These are phyloP conservation scores for Leptographium procerum DNA, from an alignment of 2,329 filamentous ascomycete genomes.

Conservation along the genomic window DNA sequence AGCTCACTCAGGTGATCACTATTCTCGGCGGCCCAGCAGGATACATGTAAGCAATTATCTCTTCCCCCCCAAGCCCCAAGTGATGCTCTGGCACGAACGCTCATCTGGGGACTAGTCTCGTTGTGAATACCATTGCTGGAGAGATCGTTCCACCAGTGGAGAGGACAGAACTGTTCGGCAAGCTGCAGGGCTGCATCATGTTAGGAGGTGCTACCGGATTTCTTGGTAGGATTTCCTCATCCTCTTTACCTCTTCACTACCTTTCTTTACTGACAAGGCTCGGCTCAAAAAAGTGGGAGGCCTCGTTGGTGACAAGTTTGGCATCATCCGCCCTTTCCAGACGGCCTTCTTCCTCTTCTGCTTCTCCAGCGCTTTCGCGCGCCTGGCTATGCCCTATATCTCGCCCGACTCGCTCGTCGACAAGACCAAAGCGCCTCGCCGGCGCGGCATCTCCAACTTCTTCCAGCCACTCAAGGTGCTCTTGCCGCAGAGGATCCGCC, in stretches of 20 bases:
- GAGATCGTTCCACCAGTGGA: constrained; percentile 49
- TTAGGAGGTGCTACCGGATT: constrained; percentile 55
- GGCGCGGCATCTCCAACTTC: constrained; percentile 37
- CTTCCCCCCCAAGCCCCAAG: neutral
- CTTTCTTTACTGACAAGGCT: neutral
- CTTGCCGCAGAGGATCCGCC: constrained; percentile 41
- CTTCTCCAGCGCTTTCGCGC: constrained; percentile 29
- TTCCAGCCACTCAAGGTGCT: constrained; percentile 54
- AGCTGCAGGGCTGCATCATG: constrained; percentile 55
- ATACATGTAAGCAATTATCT: constrained; percentile 36
- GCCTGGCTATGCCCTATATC: constrained; percentile 36
- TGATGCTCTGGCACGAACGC: neutral
- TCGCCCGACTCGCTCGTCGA: constrained; percentile 28
- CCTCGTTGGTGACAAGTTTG: constrained; percentile 49
- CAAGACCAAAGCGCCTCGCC: constrained; percentile 16
- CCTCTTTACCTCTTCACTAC: neutral
- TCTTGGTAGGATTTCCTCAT: constrained; percentile 30
- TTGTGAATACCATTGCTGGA: constrained; percentile 56
- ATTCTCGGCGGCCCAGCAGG: constrained; percentile 57
- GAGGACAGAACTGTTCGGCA: constrained; percentile 53
- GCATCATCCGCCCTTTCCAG: constrained; percentile 54
- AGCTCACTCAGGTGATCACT: constrained; percentile 55
- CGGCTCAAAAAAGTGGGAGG: constrained; percentile 38
- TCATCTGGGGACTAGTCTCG: constrained; percentile 28
- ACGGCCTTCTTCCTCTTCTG: constrained; percentile 48